Conservation (phyloP, 306 rosid genomes). For the Dryas alaskensis region DNA sequence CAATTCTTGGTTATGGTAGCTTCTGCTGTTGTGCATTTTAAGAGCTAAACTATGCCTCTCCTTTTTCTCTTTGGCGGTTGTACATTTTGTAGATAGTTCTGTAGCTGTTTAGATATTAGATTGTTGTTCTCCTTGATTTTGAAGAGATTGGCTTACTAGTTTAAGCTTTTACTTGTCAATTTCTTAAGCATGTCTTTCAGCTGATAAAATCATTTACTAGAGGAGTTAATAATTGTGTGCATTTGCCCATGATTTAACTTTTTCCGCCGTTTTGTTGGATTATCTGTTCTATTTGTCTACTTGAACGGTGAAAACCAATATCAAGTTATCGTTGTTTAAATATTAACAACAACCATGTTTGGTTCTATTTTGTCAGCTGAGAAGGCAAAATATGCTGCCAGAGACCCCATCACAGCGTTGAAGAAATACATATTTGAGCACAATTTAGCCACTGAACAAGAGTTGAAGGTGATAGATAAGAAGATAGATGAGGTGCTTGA, state of each 20-base stretch:
- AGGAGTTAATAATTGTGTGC: not conserved
- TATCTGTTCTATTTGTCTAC: not conserved
- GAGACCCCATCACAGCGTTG: slow-evolving; percentile 88
- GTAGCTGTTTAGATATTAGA: not conserved
- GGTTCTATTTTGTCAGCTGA: slow-evolving; percentile 61
- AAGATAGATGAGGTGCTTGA: slow-evolving; percentile 78
- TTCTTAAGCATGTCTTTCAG: not conserved
- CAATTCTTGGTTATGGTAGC: slow-evolving; percentile 7
- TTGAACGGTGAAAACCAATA: not conserved
- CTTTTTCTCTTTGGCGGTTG: not conserved
- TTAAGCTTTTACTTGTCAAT: not conserved
- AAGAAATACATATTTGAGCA: slow-evolving; percentile 69
- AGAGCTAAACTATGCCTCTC: not conserved
- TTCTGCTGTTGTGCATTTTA: slow-evolving; percentile 8
- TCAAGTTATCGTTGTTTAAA: not conserved
- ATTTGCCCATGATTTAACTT: not conserved
- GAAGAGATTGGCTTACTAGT: not conserved
- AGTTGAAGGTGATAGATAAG: slow-evolving; percentile 74
- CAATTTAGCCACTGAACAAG: slow-evolving; percentile 72
- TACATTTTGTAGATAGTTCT: slow-evolving; percentile 8
- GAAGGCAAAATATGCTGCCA: slow-evolving; percentile 83
- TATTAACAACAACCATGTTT: slow-evolving; percentile 1
- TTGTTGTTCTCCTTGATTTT: not conserved
- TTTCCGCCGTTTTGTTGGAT: not conserved
- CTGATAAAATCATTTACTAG: slow-evolving; percentile 2